Evolutionary conservation across 2,329 filamentous ascomycete genomes (phyloP), one percentile per base, ranked within the genome.

Genomic region (Cercospora citrullina): DNA sequence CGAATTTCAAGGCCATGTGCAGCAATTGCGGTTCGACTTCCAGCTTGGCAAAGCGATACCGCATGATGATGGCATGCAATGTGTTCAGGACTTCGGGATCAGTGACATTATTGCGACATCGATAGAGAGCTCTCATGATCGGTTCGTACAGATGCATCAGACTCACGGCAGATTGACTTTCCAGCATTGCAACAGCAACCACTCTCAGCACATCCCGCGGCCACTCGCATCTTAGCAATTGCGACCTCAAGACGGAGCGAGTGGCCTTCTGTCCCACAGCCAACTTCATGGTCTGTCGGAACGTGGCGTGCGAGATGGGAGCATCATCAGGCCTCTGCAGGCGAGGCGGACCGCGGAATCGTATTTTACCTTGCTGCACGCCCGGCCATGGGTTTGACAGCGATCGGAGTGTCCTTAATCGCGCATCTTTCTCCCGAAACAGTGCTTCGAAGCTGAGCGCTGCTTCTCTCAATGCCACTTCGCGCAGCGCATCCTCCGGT

Each of bases 121-220:
- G 74, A 62, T 78, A 80, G 6, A 79, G 68, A 7, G 77, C 77
- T 36, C 76, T 70, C 62, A 75, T 75, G 14, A 80, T 62, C 16
- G 72, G 69, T 42, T 75, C 73, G 33, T 73, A 62, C 21, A 79
- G 70, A 6, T 64, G 60, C 2, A 68, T 42, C 2, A 79, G 57
- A n/a, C 72, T 60, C n/a, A 45, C 58, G 1, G 72, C 72, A 8
- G 70, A 68, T 5, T 68, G 42, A 10, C 55, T 65, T 45, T 74
- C 68, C 39, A 69, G 67, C 64, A 79, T 73, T 8, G 73, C 76
- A 7, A 75, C 69, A 18, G 77, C 77, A 7, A 78, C 64, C 8
- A 79, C 65, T 6, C 74, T 72, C 12, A 76, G 62, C 16, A 79
- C 72, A 26, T 79, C 76, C 18, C 61, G 66, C 2, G 76, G 74